phyloP scores from a whole-genome alignment of 306 rosid species.

The Acacia acuminata region DNA sequence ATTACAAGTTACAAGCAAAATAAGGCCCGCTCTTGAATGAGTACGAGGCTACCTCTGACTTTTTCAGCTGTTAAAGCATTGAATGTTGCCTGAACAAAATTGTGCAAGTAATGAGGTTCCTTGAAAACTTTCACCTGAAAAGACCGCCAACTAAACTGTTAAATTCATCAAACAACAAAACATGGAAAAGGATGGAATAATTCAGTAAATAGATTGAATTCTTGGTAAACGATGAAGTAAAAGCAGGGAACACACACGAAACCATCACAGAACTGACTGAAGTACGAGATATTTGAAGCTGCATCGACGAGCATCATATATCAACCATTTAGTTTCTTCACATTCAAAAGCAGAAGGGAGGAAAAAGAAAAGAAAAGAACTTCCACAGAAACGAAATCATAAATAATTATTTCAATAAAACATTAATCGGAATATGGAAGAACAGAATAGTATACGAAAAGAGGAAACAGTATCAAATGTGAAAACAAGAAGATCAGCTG shows the following conservation, averaged over 20 bases:
- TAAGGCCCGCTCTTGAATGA: not conserved
- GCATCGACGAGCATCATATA: not conserved
- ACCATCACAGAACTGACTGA: not conserved
- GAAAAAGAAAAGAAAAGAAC: not conserved
- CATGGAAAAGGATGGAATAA: conserved; percentile 10
- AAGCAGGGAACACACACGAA: not conserved
- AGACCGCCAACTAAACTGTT: conserved; percentile 30
- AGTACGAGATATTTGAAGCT: not conserved
- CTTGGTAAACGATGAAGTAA: not conserved
- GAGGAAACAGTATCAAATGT: not conserved
- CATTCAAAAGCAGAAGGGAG: not conserved
- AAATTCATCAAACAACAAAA: not conserved
- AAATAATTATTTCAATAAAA: not conserved
- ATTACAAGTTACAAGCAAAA: conserved; percentile 19
- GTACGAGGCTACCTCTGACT: conserved; percentile 66
- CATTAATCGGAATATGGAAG: not conserved
- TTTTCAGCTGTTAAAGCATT: conserved; percentile 76
- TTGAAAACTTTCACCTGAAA: conserved; percentile 91
- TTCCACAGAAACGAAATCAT: not conserved
- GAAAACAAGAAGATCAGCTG: not conserved
- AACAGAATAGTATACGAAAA: not conserved
- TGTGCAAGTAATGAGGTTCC: conserved; percentile 84
- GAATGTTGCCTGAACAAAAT: conserved; percentile 92
- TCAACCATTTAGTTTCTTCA: not conserved
- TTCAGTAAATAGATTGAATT: not conserved